A percentile compares a stretch with the other conserved stretches of the same genome.
phyloP scores from a whole-genome alignment of 345 rosid genomes.

The Hibiscus mutabilis region DNA sequence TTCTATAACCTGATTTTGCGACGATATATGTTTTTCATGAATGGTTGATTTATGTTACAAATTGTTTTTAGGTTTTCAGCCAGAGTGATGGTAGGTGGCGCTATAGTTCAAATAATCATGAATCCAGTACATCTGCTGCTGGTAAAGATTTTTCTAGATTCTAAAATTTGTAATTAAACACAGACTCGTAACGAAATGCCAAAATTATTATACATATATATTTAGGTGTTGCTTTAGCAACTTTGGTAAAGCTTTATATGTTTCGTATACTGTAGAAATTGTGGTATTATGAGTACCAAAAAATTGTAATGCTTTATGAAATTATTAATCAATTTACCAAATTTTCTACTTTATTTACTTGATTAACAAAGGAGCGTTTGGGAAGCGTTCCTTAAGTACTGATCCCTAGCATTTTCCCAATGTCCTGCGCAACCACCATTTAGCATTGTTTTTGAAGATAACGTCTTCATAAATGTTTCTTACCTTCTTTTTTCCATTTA shows the following conservation, averaged over 20 bases:
- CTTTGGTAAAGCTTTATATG: too few relatives aligned
- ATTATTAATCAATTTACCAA: too few relatives aligned
- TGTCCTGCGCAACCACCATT: neutral
- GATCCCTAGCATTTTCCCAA: neutral
- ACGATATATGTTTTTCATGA: neutral
- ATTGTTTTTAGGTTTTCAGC: conserved; percentile 65
- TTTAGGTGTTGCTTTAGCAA: too few relatives aligned
- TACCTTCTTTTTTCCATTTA: conserved; percentile 5
- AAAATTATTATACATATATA: too few relatives aligned
- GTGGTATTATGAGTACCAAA: too few relatives aligned
- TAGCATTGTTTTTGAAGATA: neutral
- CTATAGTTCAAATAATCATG: conserved; percentile 65
- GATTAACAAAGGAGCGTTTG: too few relatives aligned
- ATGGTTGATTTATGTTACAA: conserved; percentile 13
- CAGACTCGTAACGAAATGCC: too few relatives aligned
- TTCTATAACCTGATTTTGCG: neutral
- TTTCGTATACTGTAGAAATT: too few relatives aligned
- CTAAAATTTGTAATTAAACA: neutral
- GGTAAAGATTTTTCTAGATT: conserved; percentile 37
- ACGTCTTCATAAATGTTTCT: neutral
- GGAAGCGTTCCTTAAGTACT: too few relatives aligned
- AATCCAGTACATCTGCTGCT: conserved; percentile 82
- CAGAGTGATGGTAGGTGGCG: conserved; percentile 98
- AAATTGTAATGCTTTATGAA: too few relatives aligned
- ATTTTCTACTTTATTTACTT: too few relatives aligned